Base-by-base conservation (phyloP, 331 rosid species). In the Pyracantha coccinea region DNA sequence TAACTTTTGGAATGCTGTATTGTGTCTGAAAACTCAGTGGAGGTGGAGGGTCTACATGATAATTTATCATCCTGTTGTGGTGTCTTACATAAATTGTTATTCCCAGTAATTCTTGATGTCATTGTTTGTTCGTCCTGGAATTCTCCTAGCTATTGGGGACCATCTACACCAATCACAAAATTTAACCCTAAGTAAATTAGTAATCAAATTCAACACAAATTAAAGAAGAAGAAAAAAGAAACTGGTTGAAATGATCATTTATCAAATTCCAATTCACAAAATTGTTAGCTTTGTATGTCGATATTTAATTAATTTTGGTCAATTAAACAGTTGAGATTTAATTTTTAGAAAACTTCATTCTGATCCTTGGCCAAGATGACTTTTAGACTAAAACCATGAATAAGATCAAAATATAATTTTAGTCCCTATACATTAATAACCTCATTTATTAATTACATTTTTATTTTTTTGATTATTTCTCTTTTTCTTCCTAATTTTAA, bases 111-210 rank as follows among this genome's bases (percentile, higher is more conserved):
- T 85, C 47, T 85, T 71, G 1, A 81, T 65, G n/a, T 83, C 83
- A 66, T 75, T 32, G 76, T 83, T 81, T 53, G 83, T 75, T 75
- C 86, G 35, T 23, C 84, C 83, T 28, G 88, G 88, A 35, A 85
- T 80, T 31, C 88, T 78, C 32, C 86, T 82, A 2, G 86, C 86
- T 78, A 85, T 82, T 44, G 76, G 76, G 11, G 84, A 79, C 84
- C 84, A 82, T 69, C 88, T 85, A 21, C 54, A 25, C 55, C 53
- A 57, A 35, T 20, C 29, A 19, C 19, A 53, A 38, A 71, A 0
- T 38, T 35, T 16, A 50, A 50, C 20, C 9, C 4, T 17, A 50
- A 50, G 1, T 50, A 50, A 50, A 50, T 50, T 50, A 50, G 55
- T 16, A 50, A 38, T 38, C 13, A 38, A 38, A 38, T 38, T 38